Base-by-base conservation (phyloP, 202 grass and related monocot species). In the Dendrocalamus latiflorus region DNA sequence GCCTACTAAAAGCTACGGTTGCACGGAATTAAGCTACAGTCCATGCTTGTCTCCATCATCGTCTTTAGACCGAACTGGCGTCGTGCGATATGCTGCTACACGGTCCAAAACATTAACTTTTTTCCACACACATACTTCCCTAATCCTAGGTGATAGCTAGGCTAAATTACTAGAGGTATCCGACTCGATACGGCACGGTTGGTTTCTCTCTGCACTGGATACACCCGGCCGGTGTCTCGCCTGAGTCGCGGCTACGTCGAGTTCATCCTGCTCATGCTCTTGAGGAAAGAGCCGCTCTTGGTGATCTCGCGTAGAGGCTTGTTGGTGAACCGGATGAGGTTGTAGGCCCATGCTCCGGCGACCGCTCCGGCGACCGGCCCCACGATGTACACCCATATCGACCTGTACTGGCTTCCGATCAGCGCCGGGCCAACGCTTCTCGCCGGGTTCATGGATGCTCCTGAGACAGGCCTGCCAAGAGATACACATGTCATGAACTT, bases 251-350 rank as follows among this genome's bases (percentile, higher is more conserved):
- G 21, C 30, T 47, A 86, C 18, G 54, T 10, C 66, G 81, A 87
- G 83, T 79, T 94, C 64, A 47, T 89, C 83, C 90, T 88, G 76
- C 9, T 83, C 68, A 77, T 85, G 91, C 84, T 96, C 88, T 86
- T 92, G 65, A 94, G 93, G 85, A 99, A 99, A 16, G 93, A 99
- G 69, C 72, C 72, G 69, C 93, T 92, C 85, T 92, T 89, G 58
- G 93, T 94, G 85, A 99, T 85, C 91, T 99, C 93, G 62, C 96
- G 88, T 21, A 99, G 86, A 2, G 96, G 93, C 88, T 92, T 94
- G 81, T 96, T 93, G 75, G 96, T 99, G 93, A 99, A 99, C 14
- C 96, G 85, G 87, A 99, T 99, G 65, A 99, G 89, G 83, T 99
- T 99, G 86, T 99, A 99, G 22, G 96, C 87, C 96, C 93, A 94